These are phyloP conservation scores for Nakaseomyces nivariensis DNA, from an alignment of 1,139 yeast species.

Conservation along the genomic window DNA sequence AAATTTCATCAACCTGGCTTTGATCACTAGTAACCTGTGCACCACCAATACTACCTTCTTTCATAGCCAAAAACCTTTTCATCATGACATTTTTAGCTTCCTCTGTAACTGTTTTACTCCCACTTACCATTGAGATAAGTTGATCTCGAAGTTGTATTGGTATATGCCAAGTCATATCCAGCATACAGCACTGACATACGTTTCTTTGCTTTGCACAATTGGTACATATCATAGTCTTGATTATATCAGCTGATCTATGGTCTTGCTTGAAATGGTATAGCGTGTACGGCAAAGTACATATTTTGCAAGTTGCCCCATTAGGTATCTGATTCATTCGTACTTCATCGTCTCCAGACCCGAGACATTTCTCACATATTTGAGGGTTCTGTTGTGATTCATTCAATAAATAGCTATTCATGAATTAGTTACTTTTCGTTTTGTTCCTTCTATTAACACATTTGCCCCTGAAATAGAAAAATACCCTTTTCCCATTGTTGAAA, in stretches of 20 bases:
- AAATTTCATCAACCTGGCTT: slow-evolving; percentile 30
- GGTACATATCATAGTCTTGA: slow-evolving; percentile 41
- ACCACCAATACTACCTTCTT: slow-evolving; percentile 35
- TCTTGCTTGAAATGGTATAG: slow-evolving; percentile 61
- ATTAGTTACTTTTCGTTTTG: neutral
- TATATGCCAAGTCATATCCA: slow-evolving; percentile 70
- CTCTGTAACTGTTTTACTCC: slow-evolving; percentile 35
- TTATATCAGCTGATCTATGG: slow-evolving; percentile 30
- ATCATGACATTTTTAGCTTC: slow-evolving; percentile 41
- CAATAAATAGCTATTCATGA: neutral
- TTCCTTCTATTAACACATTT: neutral
- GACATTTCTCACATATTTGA: slow-evolving; percentile 54
- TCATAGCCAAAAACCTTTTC: slow-evolving; percentile 44
- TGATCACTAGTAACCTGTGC: slow-evolving; percentile 30
- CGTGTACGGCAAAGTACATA: slow-evolving; percentile 79
- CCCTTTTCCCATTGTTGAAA: too few species aligned
- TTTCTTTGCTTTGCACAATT: slow-evolving; percentile 72
- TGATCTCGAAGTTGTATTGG: slow-evolving; percentile 74
- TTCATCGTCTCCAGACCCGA: slow-evolving; percentile 50
- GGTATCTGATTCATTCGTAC: slow-evolving; percentile 62
- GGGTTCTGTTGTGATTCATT: slow-evolving; percentile 7
- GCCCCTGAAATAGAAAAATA: too few species aligned
- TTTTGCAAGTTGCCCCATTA: slow-evolving; percentile 67
- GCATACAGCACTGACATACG: slow-evolving; percentile 82
- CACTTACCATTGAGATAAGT: slow-evolving; percentile 66